Conservation (phyloP, 116 monocot species). For the Cymodocea nodosa region DNA sequence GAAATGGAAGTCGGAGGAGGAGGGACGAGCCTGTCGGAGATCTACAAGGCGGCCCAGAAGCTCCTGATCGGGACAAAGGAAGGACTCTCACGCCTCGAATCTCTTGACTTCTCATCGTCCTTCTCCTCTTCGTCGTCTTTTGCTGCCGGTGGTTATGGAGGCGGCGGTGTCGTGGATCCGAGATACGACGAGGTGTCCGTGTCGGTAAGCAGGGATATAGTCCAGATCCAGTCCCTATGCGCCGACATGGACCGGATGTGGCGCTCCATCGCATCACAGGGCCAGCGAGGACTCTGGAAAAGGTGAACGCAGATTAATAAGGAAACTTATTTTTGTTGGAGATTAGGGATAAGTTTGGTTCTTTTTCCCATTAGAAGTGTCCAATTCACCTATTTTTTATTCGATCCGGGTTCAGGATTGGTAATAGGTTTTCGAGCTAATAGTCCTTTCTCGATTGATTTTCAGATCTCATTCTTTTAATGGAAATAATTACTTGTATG, state of each 20-base stretch:
- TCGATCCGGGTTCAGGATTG: too few species aligned
- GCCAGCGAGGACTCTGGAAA: conserved; percentile 90
- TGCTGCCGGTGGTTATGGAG: neutral
- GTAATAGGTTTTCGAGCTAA: too few species aligned
- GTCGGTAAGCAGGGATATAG: conserved; percentile 48
- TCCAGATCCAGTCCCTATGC: conserved; percentile 79
- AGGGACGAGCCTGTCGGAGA: conserved; percentile 61
- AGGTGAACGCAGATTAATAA: conserved; percentile 23
- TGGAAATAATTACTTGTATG: too few species aligned
- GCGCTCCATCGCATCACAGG: conserved; percentile 59
- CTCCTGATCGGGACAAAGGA: conserved; percentile 56
- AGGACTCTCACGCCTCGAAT: conserved; percentile 47
- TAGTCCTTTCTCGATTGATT: too few species aligned
- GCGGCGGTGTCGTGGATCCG: conserved; percentile 10
- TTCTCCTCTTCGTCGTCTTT: conserved; percentile 21
- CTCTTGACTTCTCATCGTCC: conserved; percentile 38
- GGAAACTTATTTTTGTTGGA: too few species aligned
- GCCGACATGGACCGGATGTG: conserved; percentile 86
- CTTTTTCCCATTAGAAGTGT: too few species aligned
- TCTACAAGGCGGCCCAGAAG: conserved; percentile 67
- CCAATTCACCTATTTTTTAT: too few species aligned
- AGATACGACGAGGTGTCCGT: conserved; percentile 28
- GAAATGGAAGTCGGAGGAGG: conserved; percentile 22
- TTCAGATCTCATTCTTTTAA: too few species aligned
- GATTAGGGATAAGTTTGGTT: too few species aligned